A percentile compares a stretch with the other conserved stretches of the same genome.
phyloP scores from a whole-genome alignment of 495 filamentous ascomycete genomes.

The Saxophila tyrrhenica region DNA sequence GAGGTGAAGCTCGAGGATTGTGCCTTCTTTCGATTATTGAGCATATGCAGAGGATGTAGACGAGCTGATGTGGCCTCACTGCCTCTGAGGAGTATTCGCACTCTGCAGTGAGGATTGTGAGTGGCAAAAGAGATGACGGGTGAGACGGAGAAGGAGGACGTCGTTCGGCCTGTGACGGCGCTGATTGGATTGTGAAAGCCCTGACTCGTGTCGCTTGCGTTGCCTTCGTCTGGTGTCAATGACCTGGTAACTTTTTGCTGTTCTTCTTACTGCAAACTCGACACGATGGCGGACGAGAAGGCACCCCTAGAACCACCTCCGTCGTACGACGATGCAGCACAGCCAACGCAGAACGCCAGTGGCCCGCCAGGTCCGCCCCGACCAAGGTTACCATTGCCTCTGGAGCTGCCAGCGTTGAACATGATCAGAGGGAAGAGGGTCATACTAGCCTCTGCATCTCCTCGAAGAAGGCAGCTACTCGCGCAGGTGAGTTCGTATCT shows the following conservation, averaged over 20 bases:
- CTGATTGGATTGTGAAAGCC: background rate
- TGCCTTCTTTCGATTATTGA: too few relatives aligned
- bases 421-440: constrained; percentile 60
- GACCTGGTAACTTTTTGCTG: background rate
- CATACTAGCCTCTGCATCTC: constrained; percentile 80
- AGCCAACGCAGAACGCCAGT: constrained; percentile 3
- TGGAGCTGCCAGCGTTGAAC: constrained; percentile 66
- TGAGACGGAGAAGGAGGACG: too few relatives aligned
- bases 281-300: constrained; percentile 18
- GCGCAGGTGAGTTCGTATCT: constrained; percentile 36
- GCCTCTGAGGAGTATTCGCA: too few relatives aligned
- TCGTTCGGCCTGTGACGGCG: background rate
- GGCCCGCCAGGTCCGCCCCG: constrained; percentile 8
- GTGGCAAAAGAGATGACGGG: too few relatives aligned
- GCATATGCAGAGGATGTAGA: too few relatives aligned
- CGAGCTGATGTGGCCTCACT: too few relatives aligned
- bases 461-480: constrained; percentile 71
- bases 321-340: constrained; percentile 22
- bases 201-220: too few relatives aligned
- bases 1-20: too few relatives aligned
- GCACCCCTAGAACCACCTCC: constrained; percentile 28
- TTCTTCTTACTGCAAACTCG: background rate
- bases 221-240: too few relatives aligned
- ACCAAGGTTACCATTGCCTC: constrained; percentile 46
- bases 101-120: too few relatives aligned